Base-by-base conservation (phyloP, 78 protist species). In the Anaeramoeba flamelloides region DNA sequence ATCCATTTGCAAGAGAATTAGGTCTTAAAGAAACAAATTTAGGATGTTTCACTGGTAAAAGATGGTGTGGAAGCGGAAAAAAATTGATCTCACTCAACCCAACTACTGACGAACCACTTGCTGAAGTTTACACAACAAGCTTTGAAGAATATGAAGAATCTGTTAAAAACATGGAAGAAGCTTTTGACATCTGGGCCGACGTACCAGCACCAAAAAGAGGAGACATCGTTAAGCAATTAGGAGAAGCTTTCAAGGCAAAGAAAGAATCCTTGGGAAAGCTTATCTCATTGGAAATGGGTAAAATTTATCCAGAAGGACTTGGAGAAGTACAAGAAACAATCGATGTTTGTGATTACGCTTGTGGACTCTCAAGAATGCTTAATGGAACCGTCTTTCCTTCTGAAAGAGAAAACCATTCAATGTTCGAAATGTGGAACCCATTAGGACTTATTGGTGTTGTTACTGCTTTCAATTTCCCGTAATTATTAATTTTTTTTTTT, bases 381-480 rank as follows among this genome's bases (percentile, higher is more conserved):
- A 77, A 74, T 33, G 96, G 96, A 78, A 83, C 77, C 75, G 87
- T 90, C 38, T 65, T 91, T 36, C 94, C 94, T 38, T 87, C 91
- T 2, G 96, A 92, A 80, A n/a, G 33, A 30, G 89, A 89, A 53
- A 85, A 75, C 36, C 95, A 92, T 80, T 38, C 83, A 79, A 82
- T 91, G 65, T 26, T 89, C 75, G 96, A 91, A 74, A 36, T 36
- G 39, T 92, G 96, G 96, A 85, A 91, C 87, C 96, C 96, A 31
- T 80, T 91, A 32, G 96, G 96, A 38, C 53, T 76, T 22, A 82
- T 92, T 33, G 96, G 95, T 64, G 78, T 91, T 84, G 90, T 91
- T 82, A 77, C 90, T 32, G 96, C 96, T 53, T 92, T 92, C 87
- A 92, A 92, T 85, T 92, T 92, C 86, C 96, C 96, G 36, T n/a